These are phyloP conservation scores for Pseudonectria foliicola DNA, from an alignment of 2,329 filamentous ascomycete species.

Conservation along the genomic window DNA sequence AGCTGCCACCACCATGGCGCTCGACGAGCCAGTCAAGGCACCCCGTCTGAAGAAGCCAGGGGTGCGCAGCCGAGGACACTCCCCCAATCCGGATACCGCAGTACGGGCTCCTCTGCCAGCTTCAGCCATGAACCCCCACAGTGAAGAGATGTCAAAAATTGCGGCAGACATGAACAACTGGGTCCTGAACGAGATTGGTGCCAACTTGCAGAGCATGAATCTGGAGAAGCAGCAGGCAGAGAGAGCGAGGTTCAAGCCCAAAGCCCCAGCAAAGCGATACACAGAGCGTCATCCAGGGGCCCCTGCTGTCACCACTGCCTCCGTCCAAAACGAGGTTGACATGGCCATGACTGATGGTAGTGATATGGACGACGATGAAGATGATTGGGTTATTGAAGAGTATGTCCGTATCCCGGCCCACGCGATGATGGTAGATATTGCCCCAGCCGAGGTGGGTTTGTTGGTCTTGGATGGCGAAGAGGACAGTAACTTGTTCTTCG, in stretches of 20 bases:
- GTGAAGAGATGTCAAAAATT: slow-evolving; percentile 42
- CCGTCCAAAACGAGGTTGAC: slow-evolving; percentile 21
- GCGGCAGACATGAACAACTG: slow-evolving; percentile 51
- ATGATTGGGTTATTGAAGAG: slow-evolving; percentile 58
- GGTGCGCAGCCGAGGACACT: slow-evolving; percentile 18
- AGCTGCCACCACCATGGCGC: slow-evolving; percentile 2
- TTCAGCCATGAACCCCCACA: slow-evolving; percentile 28
- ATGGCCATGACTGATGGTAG: slow-evolving; percentile 33
- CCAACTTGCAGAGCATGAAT: slow-evolving; percentile 42
- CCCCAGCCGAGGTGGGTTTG: slow-evolving; percentile 46
- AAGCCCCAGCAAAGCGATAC: slow-evolving; percentile 47
- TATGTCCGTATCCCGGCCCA: slow-evolving; percentile 54
- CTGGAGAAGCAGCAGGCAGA: slow-evolving; percentile 29
- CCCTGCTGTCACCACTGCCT: slow-evolving; percentile 1
- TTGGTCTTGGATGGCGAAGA: slow-evolving; percentile 51
- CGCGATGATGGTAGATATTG: slow-evolving; percentile 39
- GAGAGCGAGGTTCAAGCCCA: slow-evolving; percentile 45
- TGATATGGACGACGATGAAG: slow-evolving; percentile 41
- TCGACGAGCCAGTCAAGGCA: slow-evolving; percentile 10
- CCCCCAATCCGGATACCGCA: slow-evolving; percentile 13
- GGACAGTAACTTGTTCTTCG: slow-evolving; percentile 55
- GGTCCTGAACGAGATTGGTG: slow-evolving; percentile 51
- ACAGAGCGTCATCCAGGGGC: slow-evolving; percentile 47
- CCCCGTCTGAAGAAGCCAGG: slow-evolving; percentile 29
- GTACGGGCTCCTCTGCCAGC: slow-evolving; percentile 24